Percentiles rank a stretch among this genome's conserved stretches.
These are phyloP conservation scores for Ogataea parapolymorpha DNA, from an alignment of 805 yeast genomes.

Conservation along the genomic window DNA sequence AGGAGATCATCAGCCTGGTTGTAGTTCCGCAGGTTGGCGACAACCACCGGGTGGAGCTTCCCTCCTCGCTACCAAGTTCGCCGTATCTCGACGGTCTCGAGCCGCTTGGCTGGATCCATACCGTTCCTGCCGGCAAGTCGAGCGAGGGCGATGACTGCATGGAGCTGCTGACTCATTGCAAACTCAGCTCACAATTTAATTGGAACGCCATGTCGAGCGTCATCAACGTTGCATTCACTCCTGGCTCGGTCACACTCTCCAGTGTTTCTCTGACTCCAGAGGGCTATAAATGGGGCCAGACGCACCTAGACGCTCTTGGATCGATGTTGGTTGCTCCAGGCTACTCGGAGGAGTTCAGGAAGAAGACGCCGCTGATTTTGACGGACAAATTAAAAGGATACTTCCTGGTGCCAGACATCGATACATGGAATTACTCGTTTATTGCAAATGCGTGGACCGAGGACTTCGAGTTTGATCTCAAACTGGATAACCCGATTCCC, in stretches of 20 bases:
- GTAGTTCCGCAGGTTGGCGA: slow-evolving; percentile 88
- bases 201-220: slow-evolving; percentile 51
- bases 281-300: slow-evolving; percentile 77
- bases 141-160: slow-evolving; percentile 56
- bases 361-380: slow-evolving; percentile 63
- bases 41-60: slow-evolving; percentile 59
- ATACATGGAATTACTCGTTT: slow-evolving; percentile 88
- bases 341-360: slow-evolving; percentile 57
- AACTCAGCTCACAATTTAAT: slow-evolving; percentile 32
- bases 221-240: slow-evolving; percentile 65
- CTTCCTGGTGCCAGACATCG: slow-evolving; percentile 80
- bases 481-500: slow-evolving; percentile 73
- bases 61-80: slow-evolving; percentile 41
- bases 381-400: slow-evolving; percentile 77
- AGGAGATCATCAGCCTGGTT: slow-evolving; percentile 73
- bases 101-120: slow-evolving; percentile 92
- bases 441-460: slow-evolving; percentile 80
- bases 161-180: slow-evolving; percentile 64
- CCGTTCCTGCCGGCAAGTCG: slow-evolving; percentile 62
- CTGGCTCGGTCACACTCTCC: slow-evolving; percentile 79
- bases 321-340: slow-evolving; percentile 68
- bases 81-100: slow-evolving; percentile 55
- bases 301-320: slow-evolving; percentile 54
- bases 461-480: slow-evolving; percentile 56
- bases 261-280: slow-evolving; percentile 58